Evolutionary conservation across 169 alveolate genomes (phyloP), one percentile per base, ranked within the genome.

Genomic region (Cryptosporidium felis): DNA sequence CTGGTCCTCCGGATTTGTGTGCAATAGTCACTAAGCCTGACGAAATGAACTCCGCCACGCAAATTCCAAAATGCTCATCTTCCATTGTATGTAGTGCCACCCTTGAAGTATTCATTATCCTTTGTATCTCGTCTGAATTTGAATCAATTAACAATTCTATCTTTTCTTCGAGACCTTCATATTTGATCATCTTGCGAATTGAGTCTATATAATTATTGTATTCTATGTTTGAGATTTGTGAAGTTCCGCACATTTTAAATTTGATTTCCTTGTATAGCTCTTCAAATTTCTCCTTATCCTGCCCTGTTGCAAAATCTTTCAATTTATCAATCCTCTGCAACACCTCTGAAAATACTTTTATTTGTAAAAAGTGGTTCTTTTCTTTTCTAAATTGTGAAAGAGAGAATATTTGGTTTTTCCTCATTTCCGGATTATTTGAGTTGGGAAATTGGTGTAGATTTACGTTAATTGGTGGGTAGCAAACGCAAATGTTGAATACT

Each of bases 1-100:
- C 88, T 5, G 98, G 97, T 32, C 98, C 98, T 8, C 96, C 98
- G 6, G 97, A 93, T 51, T 92, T 92, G 92, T 95, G 97, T 12
- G 97, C 95, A 28, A 95, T 89, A 3, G 94, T 90, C 18, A 94
- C 82, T 10, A 94, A 80, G 5, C 98, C 97, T 12, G 95, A 93
- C 5, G 96, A 95, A 92, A 94, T 90, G 92, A 96, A 91, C 92
- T 96, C 98, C n/a, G 94, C 95, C 0, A 96, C 92, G 4, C 96
- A 81, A 46, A 96, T 96, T 18, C 98, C 98, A 80, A 96, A 96
- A 80, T 96, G 98, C 53, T 96, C 98, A 62, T 90, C 91, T 74
- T 82, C 82, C 98, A 96, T 96, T 10, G 97, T 94, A 61, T 96
- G 98, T n/a, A 96, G 53, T n/a, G 95, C 97, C 10, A 93, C 93